Base-by-base conservation (phyloP, 2,329 filamentous ascomycete species). In the Graphium sp. region DNA sequence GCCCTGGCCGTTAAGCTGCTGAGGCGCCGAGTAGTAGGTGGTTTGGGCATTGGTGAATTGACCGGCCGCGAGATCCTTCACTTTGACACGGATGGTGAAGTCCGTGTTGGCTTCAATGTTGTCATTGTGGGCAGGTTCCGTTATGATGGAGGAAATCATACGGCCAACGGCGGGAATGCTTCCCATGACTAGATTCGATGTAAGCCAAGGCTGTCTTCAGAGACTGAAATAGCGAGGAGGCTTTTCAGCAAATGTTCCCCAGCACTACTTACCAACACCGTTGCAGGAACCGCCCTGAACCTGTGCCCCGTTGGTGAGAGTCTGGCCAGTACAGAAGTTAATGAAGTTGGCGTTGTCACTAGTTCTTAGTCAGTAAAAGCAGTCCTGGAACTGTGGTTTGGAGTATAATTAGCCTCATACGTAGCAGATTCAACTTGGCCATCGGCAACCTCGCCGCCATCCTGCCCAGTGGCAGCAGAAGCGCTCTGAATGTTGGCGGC, bases 11-110 rank as follows among this genome's bases (percentile, higher is more conserved):
- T 62, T 51, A 4, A 72, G 46, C 23, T 60, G 44, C 46, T 72
- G 66, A 7, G 68, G 68, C 8, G 66, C 66, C 5, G 65, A 48
- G 49, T 74, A 74, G 55, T 74, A 74, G 19, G 67, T 73, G 37
- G 42, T 55, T 29, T 56, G 52, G 20, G 69, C 61, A 38, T 74
- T 73, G 36, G 68, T 73, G 44, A 74, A 74, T 28, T 56, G 52
- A n/a, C 69, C 69, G 10, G 68, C 49, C 12, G 54, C 44, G 36
- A 74, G 55, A 51, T 70, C 68, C 31, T 45, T 37, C 22, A 65
- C 52, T 37, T 62, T 58, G 14, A 73, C 49, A n/a, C 53, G 39
- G 33, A 73, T 57, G 28, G 59, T 47, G 44, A 74, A 74, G 37
- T 59, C 51, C 36, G 52, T 39, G 41, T 64, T 55, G 17, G 52